Percentiles rank a stretch among this genome's conserved stretches.
Evolutionary conservation across 495 filamentous ascomycete species (phyloP).

Genomic region (Bathelium albidoporum): DNA sequence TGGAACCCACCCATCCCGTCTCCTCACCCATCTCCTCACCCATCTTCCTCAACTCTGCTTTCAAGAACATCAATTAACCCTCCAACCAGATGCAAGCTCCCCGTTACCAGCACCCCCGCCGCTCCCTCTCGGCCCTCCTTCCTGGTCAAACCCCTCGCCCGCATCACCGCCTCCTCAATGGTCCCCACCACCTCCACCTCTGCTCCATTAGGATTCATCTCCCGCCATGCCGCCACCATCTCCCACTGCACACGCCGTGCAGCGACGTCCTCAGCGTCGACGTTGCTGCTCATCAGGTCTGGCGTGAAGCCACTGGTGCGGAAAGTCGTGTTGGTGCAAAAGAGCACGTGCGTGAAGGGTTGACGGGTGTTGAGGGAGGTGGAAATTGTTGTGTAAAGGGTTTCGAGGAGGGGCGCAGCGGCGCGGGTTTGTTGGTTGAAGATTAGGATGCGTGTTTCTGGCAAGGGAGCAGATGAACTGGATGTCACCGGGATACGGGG

Average conservation of each 20-base stretch:
- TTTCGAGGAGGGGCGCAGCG: constrained; percentile 52
- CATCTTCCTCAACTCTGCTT: constrained; percentile 17
- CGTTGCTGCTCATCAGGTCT: constrained; percentile 70
- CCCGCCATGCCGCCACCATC: constrained; percentile 62
- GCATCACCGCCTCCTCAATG: constrained; percentile 76
- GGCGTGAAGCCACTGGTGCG: constrained; percentile 55
- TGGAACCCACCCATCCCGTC: too few species aligned
- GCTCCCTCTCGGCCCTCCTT: constrained; percentile 4
- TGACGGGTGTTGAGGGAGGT: constrained; percentile 41
- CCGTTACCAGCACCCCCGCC: constrained; percentile 52
- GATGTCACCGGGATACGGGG: background rate
- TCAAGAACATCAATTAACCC: constrained; percentile 69
- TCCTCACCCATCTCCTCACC: background rate
- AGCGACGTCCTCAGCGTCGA: constrained; percentile 54
- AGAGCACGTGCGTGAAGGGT: constrained; percentile 71
- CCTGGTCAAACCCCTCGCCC: constrained; percentile 46
- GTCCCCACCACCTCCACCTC: constrained; percentile 58
- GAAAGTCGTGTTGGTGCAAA: constrained; percentile 84
- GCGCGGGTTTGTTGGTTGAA: constrained; percentile 94
- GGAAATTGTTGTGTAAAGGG: constrained; percentile 57
- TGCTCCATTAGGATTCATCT: constrained; percentile 50
- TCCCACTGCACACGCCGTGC: constrained; percentile 61
- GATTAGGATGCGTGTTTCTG: constrained; percentile 53
- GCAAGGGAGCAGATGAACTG: background rate
- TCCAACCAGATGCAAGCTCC: constrained; percentile 83